Evolutionary conservation across 768 basidiomycete species (phyloP), one percentile per base, ranked within the genome.

Genomic region (Rossbeevera mucosa): DNA sequence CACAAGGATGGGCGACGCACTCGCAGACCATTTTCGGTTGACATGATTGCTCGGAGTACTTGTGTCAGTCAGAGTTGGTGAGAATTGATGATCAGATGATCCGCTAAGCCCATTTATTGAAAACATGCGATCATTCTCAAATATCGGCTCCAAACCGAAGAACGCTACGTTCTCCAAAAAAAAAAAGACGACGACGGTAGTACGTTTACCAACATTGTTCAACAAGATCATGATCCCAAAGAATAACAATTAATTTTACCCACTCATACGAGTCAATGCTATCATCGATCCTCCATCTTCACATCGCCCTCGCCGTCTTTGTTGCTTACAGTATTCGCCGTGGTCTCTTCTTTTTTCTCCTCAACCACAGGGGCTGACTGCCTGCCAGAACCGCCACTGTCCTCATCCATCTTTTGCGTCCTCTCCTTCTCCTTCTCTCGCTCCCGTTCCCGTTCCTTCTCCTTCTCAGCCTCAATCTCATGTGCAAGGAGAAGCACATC

Each of bases 401-500:
- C 58, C 45, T 64, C 64, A 33, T 61, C 66, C 21, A 52, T 54
- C 46, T 53, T 65, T 47, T 65, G 65, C 5, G 52, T 50, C 31
- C 51, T 64, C 44, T 71, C 70, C 31, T 52, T 64, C 41, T 71
- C 70, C 64, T 51, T 64, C 64, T 70, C 70, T 44, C 65, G 59
- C 56, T 74, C 76, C 44, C 65, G 60, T 57, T 74, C 76, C 20
- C 69, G 63, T 56, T 77, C 70, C 7, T 65, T 62, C 41, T 73
- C 69, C 47, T 63, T 69, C 25, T 73, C 71, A 21, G 60, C 52
- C 7, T 74, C 71, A n/a, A 74, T 70, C 55, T 68, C 66, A 21
- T 65, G 59, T 14, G 64, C 57, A 20, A 77, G 76, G 16, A 74
- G 59, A 45, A 77, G 76, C 54, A 94, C 72, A 55, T 92, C 88